These are phyloP conservation scores for Fragilariopsis cylindrus DNA, from an alignment of 108 stramenopile genomes.

Conservation along the genomic window DNA sequence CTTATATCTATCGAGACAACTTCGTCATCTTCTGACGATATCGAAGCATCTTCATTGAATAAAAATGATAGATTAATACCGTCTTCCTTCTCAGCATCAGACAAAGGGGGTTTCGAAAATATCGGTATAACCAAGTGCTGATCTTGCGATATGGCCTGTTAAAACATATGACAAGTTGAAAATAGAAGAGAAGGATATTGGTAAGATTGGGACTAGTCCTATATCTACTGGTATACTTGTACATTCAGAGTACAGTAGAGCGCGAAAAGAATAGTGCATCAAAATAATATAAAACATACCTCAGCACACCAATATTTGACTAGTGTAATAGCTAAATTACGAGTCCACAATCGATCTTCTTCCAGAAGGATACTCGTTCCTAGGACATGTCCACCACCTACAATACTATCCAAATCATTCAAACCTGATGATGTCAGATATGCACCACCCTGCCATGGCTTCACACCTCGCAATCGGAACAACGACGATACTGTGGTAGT, in stretches of 20 bases:
- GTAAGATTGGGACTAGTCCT: too few relatives aligned
- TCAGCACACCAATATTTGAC: constrained; percentile 83
- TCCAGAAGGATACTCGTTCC: constrained; percentile 66
- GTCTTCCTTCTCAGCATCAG: not conserved
- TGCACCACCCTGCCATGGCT: constrained; percentile 45
- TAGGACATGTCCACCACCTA: constrained; percentile 80
- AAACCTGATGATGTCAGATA: constrained; percentile 74
- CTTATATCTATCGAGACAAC: not conserved
- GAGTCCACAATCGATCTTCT: constrained; percentile 77
- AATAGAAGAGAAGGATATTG: not conserved
- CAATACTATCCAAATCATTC: constrained; percentile 71
- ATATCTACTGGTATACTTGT: too few relatives aligned
- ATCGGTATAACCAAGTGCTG: constrained; percentile 38
- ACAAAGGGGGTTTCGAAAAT: not conserved
- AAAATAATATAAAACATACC: constrained; percentile 31
- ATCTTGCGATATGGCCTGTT: constrained; percentile 48
- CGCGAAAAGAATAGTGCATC: too few relatives aligned
- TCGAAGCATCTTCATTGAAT: not conserved
- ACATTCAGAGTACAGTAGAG: too few relatives aligned
- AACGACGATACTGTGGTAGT: not conserved
- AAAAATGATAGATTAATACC: not conserved
- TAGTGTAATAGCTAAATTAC: constrained; percentile 58
- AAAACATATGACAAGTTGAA: not conserved
- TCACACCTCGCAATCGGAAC: constrained; percentile 20
- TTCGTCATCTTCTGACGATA: not conserved